phyloP scores from a whole-genome alignment of 1,284 basidiomycete genomes.

The Neonothopanus nambi region DNA sequence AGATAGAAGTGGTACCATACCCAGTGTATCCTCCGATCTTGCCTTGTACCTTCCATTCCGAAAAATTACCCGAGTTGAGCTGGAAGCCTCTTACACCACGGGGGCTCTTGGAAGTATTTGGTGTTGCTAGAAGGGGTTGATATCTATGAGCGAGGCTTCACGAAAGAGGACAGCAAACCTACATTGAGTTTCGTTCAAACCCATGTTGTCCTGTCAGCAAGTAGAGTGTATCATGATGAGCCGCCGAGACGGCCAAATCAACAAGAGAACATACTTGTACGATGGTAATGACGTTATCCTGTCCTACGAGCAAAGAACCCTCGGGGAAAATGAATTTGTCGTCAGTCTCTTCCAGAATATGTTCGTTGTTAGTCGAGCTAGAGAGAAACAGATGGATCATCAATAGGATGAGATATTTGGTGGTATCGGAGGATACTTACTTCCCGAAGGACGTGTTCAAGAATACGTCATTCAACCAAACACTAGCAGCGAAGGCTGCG shows the following conservation, averaged over 20 bases:
- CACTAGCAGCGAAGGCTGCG: constrained; percentile 73
- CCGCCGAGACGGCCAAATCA: no score
- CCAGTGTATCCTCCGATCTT: constrained; percentile 76
- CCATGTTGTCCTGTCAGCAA: constrained; percentile 71
- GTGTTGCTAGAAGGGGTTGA: constrained; percentile 23
- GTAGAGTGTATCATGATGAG: constrained; percentile 16
- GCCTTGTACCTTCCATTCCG: constrained; percentile 79
- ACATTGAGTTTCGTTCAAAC: constrained; percentile 63
- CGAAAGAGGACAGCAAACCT: constrained; percentile 16
- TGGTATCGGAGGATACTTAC: no score
- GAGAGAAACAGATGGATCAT: background rate
- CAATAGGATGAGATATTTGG: background rate
- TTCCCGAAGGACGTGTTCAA: constrained; percentile 72
- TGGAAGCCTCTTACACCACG: constrained; percentile 76
- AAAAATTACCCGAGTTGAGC: constrained; percentile 57
- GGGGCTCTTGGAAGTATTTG: constrained; percentile 57
- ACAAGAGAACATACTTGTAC: constrained; percentile 51
- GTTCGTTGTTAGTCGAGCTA: constrained; percentile 63
- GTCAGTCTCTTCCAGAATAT: constrained; percentile 64
- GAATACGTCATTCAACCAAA: constrained; percentile 79
- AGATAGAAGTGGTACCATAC: constrained; percentile 37
- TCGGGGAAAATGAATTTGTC: constrained; percentile 61
- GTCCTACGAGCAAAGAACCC: constrained; percentile 45
- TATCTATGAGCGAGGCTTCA: background rate
- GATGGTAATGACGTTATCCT: constrained; percentile 75